These are phyloP conservation scores for Geranium incanum DNA, from an alignment of 441 rosid species.

Conservation along the genomic window DNA sequence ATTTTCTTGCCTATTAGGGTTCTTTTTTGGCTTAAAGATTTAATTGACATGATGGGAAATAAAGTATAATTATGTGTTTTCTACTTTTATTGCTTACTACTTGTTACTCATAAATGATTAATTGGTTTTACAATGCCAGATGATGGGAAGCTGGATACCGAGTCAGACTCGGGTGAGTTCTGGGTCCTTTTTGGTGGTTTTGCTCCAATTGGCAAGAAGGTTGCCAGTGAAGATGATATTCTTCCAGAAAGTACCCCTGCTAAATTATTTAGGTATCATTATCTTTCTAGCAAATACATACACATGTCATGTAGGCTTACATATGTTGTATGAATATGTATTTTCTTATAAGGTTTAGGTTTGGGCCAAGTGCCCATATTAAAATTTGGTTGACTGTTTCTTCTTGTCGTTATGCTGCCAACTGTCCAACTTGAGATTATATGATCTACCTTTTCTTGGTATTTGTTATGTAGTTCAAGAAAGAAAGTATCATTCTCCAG, in stretches of 20 bases:
- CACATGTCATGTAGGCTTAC: not conserved
- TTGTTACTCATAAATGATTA: not conserved
- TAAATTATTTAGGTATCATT: slow-evolving; percentile 57
- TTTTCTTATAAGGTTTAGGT: not conserved
- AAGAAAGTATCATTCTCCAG: not conserved
- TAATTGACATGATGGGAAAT: not conserved
- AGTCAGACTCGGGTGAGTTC: slow-evolving; percentile 97
- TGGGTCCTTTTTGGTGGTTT: slow-evolving; percentile 99
- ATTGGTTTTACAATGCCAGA: slow-evolving; percentile 35
- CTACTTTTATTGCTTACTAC: not conserved
- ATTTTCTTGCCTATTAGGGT: not conserved
- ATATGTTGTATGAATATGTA: not conserved
- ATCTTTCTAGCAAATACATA: not conserved
- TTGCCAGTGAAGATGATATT: slow-evolving; percentile 65
- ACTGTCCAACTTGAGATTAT: not conserved
- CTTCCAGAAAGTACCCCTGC: slow-evolving; percentile 65
- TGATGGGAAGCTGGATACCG: slow-evolving; percentile 95
- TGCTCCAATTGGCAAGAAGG: slow-evolving; percentile 94
- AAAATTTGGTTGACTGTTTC: not conserved
- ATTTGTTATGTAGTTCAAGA: not conserved
- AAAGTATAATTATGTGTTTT: not conserved
- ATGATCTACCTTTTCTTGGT: slow-evolving; percentile 1
- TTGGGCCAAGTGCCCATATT: not conserved
- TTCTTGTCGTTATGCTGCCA: not conserved
- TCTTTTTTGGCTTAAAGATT: not conserved